Percentiles rank a stretch among this genome's conserved stretches.
phyloP scores from a whole-genome alignment of 2,329 filamentous ascomycete genomes.

The Arthroderma sp. region DNA sequence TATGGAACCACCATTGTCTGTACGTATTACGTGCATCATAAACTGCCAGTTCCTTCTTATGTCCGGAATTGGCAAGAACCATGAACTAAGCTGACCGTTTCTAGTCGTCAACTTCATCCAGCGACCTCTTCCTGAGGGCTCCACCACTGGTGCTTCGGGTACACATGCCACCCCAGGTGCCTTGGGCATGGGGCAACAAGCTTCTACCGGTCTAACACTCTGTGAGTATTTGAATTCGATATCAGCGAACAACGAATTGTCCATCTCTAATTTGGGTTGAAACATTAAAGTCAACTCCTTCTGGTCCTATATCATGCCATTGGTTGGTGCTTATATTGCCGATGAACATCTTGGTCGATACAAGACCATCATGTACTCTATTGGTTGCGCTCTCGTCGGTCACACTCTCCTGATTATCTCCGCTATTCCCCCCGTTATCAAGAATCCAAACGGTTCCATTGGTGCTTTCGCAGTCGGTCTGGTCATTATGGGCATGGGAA shows the following conservation, averaged over 20 bases:
- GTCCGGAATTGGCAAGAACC: neutral
- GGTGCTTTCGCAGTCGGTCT: conserved; percentile 52
- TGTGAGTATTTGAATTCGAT: conserved; percentile 20
- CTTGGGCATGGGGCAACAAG: conserved; percentile 45
- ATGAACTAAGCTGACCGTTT: neutral
- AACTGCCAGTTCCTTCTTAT: neutral
- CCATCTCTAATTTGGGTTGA: neutral
- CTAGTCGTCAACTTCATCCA: conserved; percentile 50
- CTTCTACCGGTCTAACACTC: conserved; percentile 38
- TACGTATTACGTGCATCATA: conserved; percentile 22
- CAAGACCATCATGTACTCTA: conserved; percentile 56
- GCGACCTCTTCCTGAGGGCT: conserved; percentile 40
- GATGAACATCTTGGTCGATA: conserved; percentile 59
- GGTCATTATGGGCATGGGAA: conserved; percentile 59
- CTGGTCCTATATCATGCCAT: conserved; percentile 48
- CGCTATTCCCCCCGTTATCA: conserved; percentile 50
- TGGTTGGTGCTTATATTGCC: conserved; percentile 47
- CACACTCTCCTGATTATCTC: conserved; percentile 54
- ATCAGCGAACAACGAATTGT: neutral
- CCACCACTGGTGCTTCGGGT: conserved; percentile 38
- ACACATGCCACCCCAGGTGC: conserved; percentile 41
- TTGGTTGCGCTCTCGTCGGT: conserved; percentile 49
- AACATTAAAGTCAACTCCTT: conserved; percentile 42
- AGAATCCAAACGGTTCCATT: conserved; percentile 43
- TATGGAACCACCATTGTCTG: conserved; percentile 58